phyloP scores from a whole-genome alignment of 176 grass and related monocot genomes.

The Aegilops speltoides region DNA sequence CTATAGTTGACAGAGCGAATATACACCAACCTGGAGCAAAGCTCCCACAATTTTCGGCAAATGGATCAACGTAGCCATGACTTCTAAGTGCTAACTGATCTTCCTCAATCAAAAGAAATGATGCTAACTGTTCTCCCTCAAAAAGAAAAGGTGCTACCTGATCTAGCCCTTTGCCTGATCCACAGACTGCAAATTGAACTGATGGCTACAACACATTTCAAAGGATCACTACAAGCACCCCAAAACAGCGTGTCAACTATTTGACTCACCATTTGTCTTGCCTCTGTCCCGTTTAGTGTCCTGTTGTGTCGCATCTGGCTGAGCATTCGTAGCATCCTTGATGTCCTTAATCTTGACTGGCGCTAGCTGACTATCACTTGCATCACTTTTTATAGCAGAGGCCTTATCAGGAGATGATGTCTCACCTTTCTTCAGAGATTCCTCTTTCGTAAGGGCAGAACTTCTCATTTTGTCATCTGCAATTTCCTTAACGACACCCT shows the following conservation, averaged over 20 bases:
- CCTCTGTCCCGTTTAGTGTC: conserved; percentile 4
- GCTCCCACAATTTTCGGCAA: background rate
- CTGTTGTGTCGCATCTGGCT: background rate
- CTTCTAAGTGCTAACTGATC: background rate
- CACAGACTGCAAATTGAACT: background rate
- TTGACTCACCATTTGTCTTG: background rate
- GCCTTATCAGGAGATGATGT: background rate
- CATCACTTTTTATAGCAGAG: background rate
- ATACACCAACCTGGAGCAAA: background rate
- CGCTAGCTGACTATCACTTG: conserved; percentile 1
- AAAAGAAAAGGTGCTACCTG: background rate
- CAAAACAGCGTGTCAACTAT: background rate
- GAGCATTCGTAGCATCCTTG: conserved; percentile 3
- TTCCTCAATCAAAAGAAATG: background rate
- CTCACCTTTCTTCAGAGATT: conserved; percentile 15
- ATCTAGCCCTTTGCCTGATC: background rate
- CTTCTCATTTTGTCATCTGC: conserved; percentile 56
- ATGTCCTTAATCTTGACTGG: conserved; percentile 25
- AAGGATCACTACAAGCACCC: background rate
- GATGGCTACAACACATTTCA: background rate
- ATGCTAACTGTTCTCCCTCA: background rate
- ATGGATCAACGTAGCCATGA: background rate
- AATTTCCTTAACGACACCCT: conserved; percentile 69
- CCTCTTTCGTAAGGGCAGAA: conserved; percentile 14
- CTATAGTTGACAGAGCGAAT: background rate